Conservation (phyloP, 2,329 filamentous ascomycete genomes). For the Xylaria sp. region DNA sequence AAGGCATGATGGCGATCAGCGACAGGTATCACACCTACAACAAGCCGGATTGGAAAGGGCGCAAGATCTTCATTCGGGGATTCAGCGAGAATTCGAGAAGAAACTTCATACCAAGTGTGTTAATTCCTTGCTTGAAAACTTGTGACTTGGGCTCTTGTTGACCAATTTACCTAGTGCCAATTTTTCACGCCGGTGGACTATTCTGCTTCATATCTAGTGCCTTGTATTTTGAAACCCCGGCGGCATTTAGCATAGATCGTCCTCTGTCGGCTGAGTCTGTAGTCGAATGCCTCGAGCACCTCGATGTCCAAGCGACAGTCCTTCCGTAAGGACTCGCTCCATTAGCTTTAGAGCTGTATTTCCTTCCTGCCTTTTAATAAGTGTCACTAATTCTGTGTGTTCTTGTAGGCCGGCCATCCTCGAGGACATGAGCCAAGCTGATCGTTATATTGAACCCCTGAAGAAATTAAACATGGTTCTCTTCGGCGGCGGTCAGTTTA, state of each 20-base stretch:
- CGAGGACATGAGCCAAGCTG: slow-evolving; percentile 55
- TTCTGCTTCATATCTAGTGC: slow-evolving; percentile 37
- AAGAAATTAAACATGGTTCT: slow-evolving; percentile 49
- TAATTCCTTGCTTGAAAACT: no score
- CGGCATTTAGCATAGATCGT: slow-evolving; percentile 40
- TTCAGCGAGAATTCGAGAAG: slow-evolving; percentile 32
- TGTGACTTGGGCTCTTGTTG: background rate
- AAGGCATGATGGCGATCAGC: slow-evolving; percentile 52
- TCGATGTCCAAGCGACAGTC: slow-evolving; percentile 35
- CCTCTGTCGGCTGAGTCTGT: slow-evolving; percentile 41
- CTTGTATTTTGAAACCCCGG: slow-evolving; percentile 39
- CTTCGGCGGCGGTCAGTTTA: slow-evolving; percentile 53
- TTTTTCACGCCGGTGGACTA: slow-evolving; percentile 46
- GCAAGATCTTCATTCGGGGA: slow-evolving; percentile 33
- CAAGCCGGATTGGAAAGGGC: slow-evolving; percentile 42
- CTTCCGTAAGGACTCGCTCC: slow-evolving; percentile 37
- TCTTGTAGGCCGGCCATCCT: slow-evolving; percentile 52
- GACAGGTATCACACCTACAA: slow-evolving; percentile 49
- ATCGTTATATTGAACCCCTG: slow-evolving; percentile 48
- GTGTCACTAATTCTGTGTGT: slow-evolving; percentile 2
- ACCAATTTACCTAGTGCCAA: slow-evolving; percentile 41
- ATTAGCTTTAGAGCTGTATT: background rate
- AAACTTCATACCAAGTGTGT: slow-evolving; percentile 46
- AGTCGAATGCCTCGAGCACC: slow-evolving; percentile 38
- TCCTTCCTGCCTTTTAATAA: background rate